These are phyloP conservation scores for Pezicula rhizophila DNA, from an alignment of 2,329 filamentous ascomycete species.

Conservation along the genomic window DNA sequence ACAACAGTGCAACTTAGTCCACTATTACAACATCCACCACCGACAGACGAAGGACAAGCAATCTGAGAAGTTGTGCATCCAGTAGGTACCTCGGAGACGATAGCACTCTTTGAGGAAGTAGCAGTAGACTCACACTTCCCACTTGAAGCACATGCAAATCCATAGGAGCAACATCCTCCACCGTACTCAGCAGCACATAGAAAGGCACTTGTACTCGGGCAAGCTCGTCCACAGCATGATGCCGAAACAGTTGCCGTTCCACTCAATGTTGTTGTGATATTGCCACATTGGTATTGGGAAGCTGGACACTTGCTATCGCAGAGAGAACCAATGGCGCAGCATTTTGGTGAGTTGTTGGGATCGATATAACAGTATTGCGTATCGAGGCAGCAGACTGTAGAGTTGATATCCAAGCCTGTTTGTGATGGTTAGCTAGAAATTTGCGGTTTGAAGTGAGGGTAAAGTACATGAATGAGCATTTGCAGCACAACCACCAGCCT, in stretches of 20 bases:
- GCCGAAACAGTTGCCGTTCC: slow-evolving; percentile 11
- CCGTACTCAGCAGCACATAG: slow-evolving; percentile 28
- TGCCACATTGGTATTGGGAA: slow-evolving; percentile 25
- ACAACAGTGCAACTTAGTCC: slow-evolving; percentile 37
- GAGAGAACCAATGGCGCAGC: slow-evolving; percentile 36
- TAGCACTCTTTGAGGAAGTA: slow-evolving; percentile 17
- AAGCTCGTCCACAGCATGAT: slow-evolving; percentile 29
- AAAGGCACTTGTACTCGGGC: slow-evolving; percentile 23
- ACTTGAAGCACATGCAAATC: slow-evolving; percentile 33
- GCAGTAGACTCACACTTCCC: slow-evolving; percentile 29
- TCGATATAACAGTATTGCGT: slow-evolving; percentile 40
- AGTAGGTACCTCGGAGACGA: slow-evolving; percentile 31
- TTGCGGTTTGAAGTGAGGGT: not conserved
- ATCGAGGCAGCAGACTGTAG: slow-evolving; percentile 37
- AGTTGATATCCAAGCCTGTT: slow-evolving; percentile 37
- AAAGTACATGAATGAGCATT: slow-evolving; percentile 21
- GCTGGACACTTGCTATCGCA: slow-evolving; percentile 33
- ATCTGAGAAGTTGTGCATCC: slow-evolving; percentile 42
- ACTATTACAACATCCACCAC: slow-evolving; percentile 44
- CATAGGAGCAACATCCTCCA: slow-evolving; percentile 41
- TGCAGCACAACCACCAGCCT: slow-evolving; percentile 11
- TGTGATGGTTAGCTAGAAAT: not conserved
- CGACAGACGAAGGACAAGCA: slow-evolving; percentile 34
- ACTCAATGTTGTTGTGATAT: slow-evolving; percentile 17
- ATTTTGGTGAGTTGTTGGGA: slow-evolving; percentile 27